Evolutionary conservation across 1,284 basidiomycete genomes (phyloP).

Genomic region (Marasmius tenuissimus): DNA sequence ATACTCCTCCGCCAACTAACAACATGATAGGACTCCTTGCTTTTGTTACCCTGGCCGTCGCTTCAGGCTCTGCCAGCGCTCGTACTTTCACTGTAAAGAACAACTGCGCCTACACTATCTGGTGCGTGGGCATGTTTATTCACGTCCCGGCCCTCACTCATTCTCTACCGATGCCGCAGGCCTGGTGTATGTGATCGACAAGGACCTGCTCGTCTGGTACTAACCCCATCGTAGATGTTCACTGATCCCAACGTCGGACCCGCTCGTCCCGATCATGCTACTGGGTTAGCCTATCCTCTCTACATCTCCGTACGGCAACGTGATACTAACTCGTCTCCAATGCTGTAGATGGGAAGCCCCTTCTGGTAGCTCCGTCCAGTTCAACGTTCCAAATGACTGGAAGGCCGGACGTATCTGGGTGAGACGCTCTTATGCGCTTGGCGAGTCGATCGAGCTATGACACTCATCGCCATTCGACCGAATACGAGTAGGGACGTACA

Average conservation of each 20-base stretch:
- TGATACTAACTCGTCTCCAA: not conserved
- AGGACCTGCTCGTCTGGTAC: not conserved
- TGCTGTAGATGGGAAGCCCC: slow-evolving; percentile 27
- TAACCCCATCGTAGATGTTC: slow-evolving; percentile 12
- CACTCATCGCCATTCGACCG: not conserved
- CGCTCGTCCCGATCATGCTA: slow-evolving; percentile 15
- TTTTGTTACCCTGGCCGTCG: slow-evolving; percentile 7
- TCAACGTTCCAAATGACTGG: slow-evolving; percentile 34
- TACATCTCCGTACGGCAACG: not conserved
- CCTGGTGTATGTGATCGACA: slow-evolving; percentile 4
- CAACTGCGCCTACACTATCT: slow-evolving; percentile 19
- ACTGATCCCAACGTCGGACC: slow-evolving; percentile 18
- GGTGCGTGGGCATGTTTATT: not conserved
- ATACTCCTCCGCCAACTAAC: too few species aligned
- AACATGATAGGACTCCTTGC: slow-evolving; percentile 8
- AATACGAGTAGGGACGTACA: slow-evolving; percentile 34
- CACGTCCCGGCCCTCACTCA: not conserved
- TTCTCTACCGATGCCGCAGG: not conserved
- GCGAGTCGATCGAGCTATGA: not conserved
- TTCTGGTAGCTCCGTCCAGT: slow-evolving; percentile 21
- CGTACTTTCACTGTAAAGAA: slow-evolving; percentile 20
- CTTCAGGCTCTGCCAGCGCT: slow-evolving; percentile 6
- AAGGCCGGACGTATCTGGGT: slow-evolving; percentile 35
- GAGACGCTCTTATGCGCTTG: not conserved
- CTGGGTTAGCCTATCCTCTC: slow-evolving; percentile 12